Evolutionary conservation across 2,329 filamentous ascomycete genomes (phyloP).

Genomic region (Beauveria rudraprayagi): DNA sequence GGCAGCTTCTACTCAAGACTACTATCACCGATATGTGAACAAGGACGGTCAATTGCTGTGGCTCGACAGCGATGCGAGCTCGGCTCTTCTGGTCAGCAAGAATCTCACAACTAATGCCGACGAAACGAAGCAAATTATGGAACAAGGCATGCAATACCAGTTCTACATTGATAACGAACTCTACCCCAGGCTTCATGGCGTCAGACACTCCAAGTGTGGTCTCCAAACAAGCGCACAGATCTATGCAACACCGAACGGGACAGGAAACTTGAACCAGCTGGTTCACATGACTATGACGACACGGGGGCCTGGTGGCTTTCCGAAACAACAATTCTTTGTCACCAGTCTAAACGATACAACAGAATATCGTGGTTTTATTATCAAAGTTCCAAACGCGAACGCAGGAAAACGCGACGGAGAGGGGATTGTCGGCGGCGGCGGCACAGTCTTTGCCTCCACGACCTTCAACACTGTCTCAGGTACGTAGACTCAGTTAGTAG

Average conservation of each 20-base stretch:
- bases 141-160: constrained; percentile 54
- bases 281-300: constrained; percentile 60
- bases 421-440: constrained; percentile 58
- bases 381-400: constrained; percentile 47
- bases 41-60: constrained; percentile 49
- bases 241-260: constrained; percentile 39
- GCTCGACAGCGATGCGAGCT: constrained; percentile 75
- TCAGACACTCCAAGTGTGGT: constrained; percentile 78
- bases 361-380: constrained; percentile 65
- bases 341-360: constrained; percentile 64
- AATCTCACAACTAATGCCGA: constrained; percentile 56
- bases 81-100: constrained; percentile 70
- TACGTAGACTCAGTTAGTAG: constrained; percentile 32
- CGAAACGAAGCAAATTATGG: constrained; percentile 46
- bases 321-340: constrained; percentile 85
- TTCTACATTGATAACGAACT: constrained; percentile 66
- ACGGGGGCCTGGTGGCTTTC: constrained; percentile 55
- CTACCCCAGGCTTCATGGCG: constrained; percentile 53
- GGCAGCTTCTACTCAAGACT: constrained; percentile 71
- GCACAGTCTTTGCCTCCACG: constrained; percentile 62
- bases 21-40: constrained; percentile 57
- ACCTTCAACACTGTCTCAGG: constrained; percentile 72
- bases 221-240: constrained; percentile 59
- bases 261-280: constrained; percentile 38
- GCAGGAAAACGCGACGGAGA: constrained; percentile 28